phyloP scores from a whole-genome alignment of 495 filamentous ascomycete genomes.

The Terfezia claveryi region DNA sequence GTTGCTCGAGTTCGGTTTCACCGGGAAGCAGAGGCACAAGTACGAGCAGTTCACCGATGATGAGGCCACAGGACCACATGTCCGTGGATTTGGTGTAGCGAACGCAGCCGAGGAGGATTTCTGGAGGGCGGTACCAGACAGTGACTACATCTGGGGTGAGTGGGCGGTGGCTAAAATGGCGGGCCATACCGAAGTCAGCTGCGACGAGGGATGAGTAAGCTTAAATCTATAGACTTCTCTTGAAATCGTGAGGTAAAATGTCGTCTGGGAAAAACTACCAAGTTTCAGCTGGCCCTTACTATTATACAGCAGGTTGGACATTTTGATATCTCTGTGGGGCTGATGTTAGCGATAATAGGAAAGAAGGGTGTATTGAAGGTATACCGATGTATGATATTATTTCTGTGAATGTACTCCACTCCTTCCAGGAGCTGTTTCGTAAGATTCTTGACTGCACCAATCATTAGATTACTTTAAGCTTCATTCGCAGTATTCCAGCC shows the following conservation, averaged over 20 bases:
- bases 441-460: slow-evolving; percentile 24
- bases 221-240: background rate
- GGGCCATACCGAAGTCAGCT: slow-evolving; percentile 30
- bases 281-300: slow-evolving; percentile 25
- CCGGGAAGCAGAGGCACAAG: slow-evolving; percentile 24
- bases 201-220: slow-evolving; percentile 1
- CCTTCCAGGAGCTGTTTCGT: slow-evolving; percentile 26
- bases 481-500: too few relatives aligned
- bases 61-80: slow-evolving; percentile 27
- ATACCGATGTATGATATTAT: slow-evolving; percentile 27
- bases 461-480: background rate
- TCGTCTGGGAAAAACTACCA: slow-evolving; percentile 13
- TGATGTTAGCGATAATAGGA: slow-evolving; percentile 1
- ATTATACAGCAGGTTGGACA: slow-evolving; percentile 28
- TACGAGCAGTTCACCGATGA: slow-evolving; percentile 25
- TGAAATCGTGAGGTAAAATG: background rate
- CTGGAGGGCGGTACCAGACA: slow-evolving; percentile 23
- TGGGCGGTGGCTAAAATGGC: slow-evolving; percentile 23
- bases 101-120: slow-evolving; percentile 25
- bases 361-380: background rate
- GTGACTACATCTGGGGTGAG: slow-evolving; percentile 27
- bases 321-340: slow-evolving; percentile 24
- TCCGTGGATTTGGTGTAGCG: slow-evolving; percentile 24
- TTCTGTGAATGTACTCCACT: slow-evolving; percentile 26
- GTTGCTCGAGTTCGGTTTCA: slow-evolving; percentile 24